Evolutionary conservation across 371 early-diverging fungal species (phyloP), one percentile per base, ranked within the genome.

Genomic region (Apophysomyces trapeziformis): DNA sequence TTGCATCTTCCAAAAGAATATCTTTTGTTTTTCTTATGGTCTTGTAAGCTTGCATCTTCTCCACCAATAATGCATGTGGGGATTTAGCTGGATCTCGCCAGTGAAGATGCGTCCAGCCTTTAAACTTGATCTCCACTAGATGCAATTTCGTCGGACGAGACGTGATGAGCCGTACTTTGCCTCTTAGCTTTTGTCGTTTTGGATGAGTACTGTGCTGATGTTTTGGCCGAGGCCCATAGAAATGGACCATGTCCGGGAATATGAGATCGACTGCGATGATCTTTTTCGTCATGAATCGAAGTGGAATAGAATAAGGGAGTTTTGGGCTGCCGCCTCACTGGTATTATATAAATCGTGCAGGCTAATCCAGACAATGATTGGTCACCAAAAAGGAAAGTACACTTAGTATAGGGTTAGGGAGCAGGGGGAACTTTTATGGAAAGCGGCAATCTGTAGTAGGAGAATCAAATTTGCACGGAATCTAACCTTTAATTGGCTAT

Each of bases 71-170:
- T 12, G 72, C 64, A 35, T 67, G 64, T 9, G 58, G 58, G 7
- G 67, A 58, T 41, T 66, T 67, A 11, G 66, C 60, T n/a, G 70
- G 70, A 50, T 77, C 72, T 9, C 74, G 74, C 77, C 77, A 77
- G 26, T 47, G 43, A 7, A 77, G 63, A n/a, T 72, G 64, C 4
- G 68, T 68, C 8, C 61, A 61, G 9, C 78, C 75, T 35, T 67
- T 70, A 57, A 77, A 74, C 37, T 67, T 61, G 59, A 77, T 65
- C 58, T 74, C 72, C 7, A 77, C 65, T 9, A 58, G 65, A 21
- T 54, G 57, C 32, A 74, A 60, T 60, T 65, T 69, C 38, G 65
- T 72, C 26, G 78, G 73, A 32, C 68, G 68, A 44, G 75, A 72
- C 32, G 72, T 65, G 14, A 74, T 70, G 14, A 77, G 57, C 37